phyloP scores from a whole-genome alignment of 345 rosid species.

The Melastoma malabathricum region DNA sequence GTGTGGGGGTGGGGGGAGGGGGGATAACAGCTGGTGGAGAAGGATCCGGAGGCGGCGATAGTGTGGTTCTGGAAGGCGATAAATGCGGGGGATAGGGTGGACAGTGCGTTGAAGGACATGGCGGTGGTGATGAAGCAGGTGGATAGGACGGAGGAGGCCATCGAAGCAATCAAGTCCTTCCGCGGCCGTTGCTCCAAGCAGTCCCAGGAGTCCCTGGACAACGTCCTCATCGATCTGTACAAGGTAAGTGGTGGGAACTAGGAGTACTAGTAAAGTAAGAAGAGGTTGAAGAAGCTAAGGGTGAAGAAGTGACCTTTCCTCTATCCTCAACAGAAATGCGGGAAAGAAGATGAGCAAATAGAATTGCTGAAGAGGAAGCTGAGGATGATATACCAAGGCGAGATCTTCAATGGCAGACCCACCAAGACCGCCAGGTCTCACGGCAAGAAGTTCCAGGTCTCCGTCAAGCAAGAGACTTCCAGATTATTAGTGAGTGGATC shows the following conservation, averaged over 20 bases:
- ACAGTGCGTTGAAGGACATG: constrained; percentile 29
- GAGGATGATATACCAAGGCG: constrained; percentile 74
- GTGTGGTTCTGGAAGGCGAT: constrained; percentile 87
- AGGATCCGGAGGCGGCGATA: constrained; percentile 75
- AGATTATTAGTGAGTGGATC: constrained; percentile 53
- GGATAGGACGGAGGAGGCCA: constrained; percentile 67
- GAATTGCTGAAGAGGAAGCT: constrained; percentile 70
- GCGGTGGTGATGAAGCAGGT: constrained; percentile 87
- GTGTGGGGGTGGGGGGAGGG: too few relatives aligned
- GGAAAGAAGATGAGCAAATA: constrained; percentile 67
- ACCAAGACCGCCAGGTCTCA: constrained; percentile 94
- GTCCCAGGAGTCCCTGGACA: constrained; percentile 84
- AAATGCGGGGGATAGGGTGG: constrained; percentile 28
- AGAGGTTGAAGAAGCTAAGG: too few relatives aligned
- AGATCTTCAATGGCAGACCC: constrained; percentile 68
- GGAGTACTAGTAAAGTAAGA: too few relatives aligned
- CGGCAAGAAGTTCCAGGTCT: constrained; percentile 88
- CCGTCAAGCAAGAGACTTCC: constrained; percentile 77
- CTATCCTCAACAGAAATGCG: constrained; percentile 52
- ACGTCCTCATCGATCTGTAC: constrained; percentile 83
- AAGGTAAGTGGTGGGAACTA: constrained; percentile 45
- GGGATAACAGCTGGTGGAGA: constrained; percentile 45
- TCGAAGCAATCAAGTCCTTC: constrained; percentile 86
- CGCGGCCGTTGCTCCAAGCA: constrained; percentile 64
- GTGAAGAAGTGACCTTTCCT: too few relatives aligned